Percentiles rank a stretch among this genome's conserved stretches.
phyloP scores from a whole-genome alignment of 164 flowering plant species.

The Magnolia officinalis region DNA sequence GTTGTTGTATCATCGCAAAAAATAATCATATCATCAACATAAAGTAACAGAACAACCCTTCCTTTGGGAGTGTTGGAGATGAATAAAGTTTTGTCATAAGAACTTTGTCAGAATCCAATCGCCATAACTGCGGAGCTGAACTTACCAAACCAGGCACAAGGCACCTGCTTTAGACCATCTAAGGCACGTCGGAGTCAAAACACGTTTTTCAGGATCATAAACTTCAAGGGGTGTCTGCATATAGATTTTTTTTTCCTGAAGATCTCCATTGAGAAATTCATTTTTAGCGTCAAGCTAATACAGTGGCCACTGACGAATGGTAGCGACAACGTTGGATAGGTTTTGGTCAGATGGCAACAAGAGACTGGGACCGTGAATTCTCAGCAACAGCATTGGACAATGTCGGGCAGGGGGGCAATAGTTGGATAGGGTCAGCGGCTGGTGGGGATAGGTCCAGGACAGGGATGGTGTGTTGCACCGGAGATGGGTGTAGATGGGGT shows the following conservation, averaged over 20 bases:
- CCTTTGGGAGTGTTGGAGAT: neutral
- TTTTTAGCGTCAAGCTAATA: neutral
- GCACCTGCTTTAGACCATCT: neutral
- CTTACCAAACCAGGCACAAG: neutral
- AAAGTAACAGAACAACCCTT: neutral
- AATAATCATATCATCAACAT: neutral
- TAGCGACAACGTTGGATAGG: neutral
- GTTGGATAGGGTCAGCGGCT: no score
- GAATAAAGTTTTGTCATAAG: neutral
- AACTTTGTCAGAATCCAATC: neutral
- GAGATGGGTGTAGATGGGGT: no score
- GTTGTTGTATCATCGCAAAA: neutral
- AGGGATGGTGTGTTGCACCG: no score
- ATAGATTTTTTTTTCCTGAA: neutral
- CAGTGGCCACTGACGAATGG: neutral
- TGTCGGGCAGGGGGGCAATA: no score
- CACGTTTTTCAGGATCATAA: neutral
- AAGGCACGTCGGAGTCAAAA: neutral
- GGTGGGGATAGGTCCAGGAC: no score
- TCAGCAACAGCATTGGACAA: no score
- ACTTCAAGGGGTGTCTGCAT: neutral
- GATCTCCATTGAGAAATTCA: neutral
- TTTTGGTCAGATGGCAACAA: neutral
- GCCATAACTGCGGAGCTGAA: neutral
- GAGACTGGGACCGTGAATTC: neutral